A percentile compares a stretch with the other conserved stretches of the same genome.
phyloP scores from a whole-genome alignment of 371 early-diverging fungal genomes.

The Mucor indicus region DNA sequence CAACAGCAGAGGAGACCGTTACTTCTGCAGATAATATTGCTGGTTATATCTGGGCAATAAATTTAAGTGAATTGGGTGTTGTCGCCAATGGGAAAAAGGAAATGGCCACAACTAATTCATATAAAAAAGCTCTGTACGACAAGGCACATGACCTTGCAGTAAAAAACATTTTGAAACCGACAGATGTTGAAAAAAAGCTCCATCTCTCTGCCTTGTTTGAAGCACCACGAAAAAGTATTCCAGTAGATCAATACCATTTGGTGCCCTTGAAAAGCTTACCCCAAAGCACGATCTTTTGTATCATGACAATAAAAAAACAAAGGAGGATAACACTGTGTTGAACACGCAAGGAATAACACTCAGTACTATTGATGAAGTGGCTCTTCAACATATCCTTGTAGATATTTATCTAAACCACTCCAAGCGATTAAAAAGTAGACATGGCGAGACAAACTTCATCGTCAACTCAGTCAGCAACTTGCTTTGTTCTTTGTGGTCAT shows the following conservation, averaged over 20 bases:
- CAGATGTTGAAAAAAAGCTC: slow-evolving; percentile 2
- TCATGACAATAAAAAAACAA: not conserved
- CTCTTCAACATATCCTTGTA: slow-evolving; percentile 6
- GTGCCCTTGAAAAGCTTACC: no score
- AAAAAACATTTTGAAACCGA: slow-evolving; percentile 5
- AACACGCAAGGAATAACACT: not conserved
- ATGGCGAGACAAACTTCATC: no score
- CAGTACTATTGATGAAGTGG: slow-evolving; percentile 4
- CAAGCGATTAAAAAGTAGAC: no score
- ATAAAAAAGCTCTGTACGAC: slow-evolving; percentile 3
- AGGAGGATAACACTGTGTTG: slow-evolving; percentile 4
- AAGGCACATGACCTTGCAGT: slow-evolving; percentile 7
- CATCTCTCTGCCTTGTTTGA: slow-evolving; percentile 4
- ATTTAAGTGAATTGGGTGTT: no score
- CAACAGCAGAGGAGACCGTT: no score
- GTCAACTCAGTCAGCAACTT: no score
- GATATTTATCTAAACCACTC: slow-evolving; percentile 3
- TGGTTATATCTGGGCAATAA: no score
- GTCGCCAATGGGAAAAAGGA: no score
- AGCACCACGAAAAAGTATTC: not conserved
- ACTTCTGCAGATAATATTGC: no score
- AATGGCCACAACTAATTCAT: not conserved
- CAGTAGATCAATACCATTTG: no score
- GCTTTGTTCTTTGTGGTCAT: no score
- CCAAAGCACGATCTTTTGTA: no score